Base-by-base conservation (phyloP, 805 yeast genomes). In the Torulaspora microellipsoides region DNA sequence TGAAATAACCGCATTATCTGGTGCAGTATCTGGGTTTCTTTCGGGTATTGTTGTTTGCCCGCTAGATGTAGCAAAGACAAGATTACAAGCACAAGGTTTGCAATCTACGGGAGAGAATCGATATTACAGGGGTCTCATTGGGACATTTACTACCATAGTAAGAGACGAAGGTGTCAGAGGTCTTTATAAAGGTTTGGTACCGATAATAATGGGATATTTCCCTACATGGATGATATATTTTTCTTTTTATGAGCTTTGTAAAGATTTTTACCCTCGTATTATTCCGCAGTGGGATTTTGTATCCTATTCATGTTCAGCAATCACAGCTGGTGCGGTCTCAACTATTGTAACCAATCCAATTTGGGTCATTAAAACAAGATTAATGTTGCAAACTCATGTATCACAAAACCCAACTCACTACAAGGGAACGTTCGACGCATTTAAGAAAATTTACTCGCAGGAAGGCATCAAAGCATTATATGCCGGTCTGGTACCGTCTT, bases 141-240 rank as follows among this genome's bases (percentile, higher is more conserved):
- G 81, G 5, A 85, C 95, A 0, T 67, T 89, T 59, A 59, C 68
- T 17, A 73, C 82, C 1, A 90, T 91, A 14, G 66, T 78, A 45
- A 62, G 65, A 31, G 91, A 89, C 43, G 97, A 90, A 66, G 96
- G 97, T 8, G 55, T 80, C 1, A 65, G 77, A 32, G 98, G 98
- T 0, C 70, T 93, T 11, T 93, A 93, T 62, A 71, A 95, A 48
- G 99, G 99, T 4, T 67, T 93, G 17, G 83, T 83, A 1, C 98
- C 99, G n/a, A 88, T 91, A 31, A 76, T 91, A 1, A 66, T 91
- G 39, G 99, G 99, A 0, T 93, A 93, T 65, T 80, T 93, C 55
- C 99, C 99, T 12, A 88, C 97, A 0, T 93, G 99, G 99, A 89
- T 89, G 73, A 85, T 93, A 36, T 93, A 93, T 62, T 93, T 93